Conservation (phyloP, 768 basidiomycete species). For the Glaciozyma antarctica region DNA sequence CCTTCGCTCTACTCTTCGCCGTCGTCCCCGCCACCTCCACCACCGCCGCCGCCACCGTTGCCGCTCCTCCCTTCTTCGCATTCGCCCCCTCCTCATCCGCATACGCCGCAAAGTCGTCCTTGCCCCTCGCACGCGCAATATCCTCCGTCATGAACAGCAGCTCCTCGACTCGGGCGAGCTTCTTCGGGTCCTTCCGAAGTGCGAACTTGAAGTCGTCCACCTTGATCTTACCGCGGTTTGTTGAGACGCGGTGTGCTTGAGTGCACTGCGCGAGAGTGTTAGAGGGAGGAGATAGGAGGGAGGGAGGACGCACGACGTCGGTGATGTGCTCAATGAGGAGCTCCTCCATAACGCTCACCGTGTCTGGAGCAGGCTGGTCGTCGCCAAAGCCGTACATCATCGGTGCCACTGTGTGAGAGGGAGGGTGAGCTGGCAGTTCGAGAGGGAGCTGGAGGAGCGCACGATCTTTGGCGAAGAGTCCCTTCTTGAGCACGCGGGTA, state of each 20-base stretch:
- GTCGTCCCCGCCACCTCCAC: neutral
- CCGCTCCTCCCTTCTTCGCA: neutral
- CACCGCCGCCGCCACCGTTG: neutral
- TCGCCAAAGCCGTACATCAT: conserved; percentile 76
- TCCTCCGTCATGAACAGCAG: conserved; percentile 87
- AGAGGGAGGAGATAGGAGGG: neutral
- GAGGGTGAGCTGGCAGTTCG: neutral
- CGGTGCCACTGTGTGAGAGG: conserved; percentile 16
- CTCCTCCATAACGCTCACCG: conserved; percentile 86
- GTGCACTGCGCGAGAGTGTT: conserved; percentile 23
- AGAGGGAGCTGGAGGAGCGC: neutral
- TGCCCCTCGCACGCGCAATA: conserved; percentile 62
- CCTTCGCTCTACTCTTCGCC: neutral
- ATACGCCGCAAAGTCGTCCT: conserved; percentile 21
- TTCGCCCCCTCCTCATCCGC: conserved; percentile 15
- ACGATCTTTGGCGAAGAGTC: conserved; percentile 33
- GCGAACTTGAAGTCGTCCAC: conserved; percentile 76
- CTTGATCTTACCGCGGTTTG: conserved; percentile 38
- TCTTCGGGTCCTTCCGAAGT: conserved; percentile 75
- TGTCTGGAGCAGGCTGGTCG: conserved; percentile 75
- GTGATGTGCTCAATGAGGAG: conserved; percentile 82
- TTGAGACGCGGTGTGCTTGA: conserved; percentile 28
- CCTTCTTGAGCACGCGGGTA: conserved; percentile 18
- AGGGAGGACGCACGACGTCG: conserved; percentile 59
- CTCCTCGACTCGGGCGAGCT: conserved; percentile 85